These are phyloP conservation scores for Pseudogymnoascus verrucosus DNA, from an alignment of 2,329 filamentous ascomycete genomes.

Conservation along the genomic window DNA sequence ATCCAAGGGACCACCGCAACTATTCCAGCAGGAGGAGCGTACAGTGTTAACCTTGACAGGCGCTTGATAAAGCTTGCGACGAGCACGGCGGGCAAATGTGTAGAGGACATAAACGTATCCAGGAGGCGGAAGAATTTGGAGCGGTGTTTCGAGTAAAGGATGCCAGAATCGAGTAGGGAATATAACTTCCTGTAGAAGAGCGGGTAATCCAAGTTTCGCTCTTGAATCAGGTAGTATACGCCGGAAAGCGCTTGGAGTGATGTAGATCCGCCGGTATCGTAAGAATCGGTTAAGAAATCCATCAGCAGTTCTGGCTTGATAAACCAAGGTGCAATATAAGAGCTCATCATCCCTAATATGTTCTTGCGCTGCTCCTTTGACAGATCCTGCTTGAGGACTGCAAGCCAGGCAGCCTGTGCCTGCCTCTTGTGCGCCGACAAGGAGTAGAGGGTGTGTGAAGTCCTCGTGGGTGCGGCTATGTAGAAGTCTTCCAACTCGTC, in stretches of 20 bases:
- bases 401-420: slow-evolving; percentile 81
- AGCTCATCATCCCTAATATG: slow-evolving; percentile 66
- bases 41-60: slow-evolving; percentile 75
- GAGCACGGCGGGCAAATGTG: slow-evolving; percentile 82
- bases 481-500: slow-evolving; percentile 65
- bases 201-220: slow-evolving; percentile 92
- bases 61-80: slow-evolving; percentile 96
- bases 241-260: slow-evolving; percentile 85
- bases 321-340: slow-evolving; percentile 83
- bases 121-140: slow-evolving; percentile 88
- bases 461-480: slow-evolving; percentile 54
- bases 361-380: slow-evolving; percentile 69
- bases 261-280: slow-evolving; percentile 76
- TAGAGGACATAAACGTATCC: slow-evolving; percentile 82
- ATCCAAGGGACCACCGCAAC: slow-evolving; percentile 86
- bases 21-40: slow-evolving; percentile 81
- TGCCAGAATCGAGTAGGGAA: slow-evolving; percentile 74
- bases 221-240: slow-evolving; percentile 87
- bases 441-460: slow-evolving; percentile 57
- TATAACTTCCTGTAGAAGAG: slow-evolving; percentile 92
- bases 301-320: slow-evolving; percentile 79
- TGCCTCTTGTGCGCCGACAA: slow-evolving; percentile 65
- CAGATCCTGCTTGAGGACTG: slow-evolving; percentile 60
- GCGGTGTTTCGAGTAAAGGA: slow-evolving; percentile 89
- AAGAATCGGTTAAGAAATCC: slow-evolving; percentile 94